Conservation (phyloP, 805 yeast species). For the Candida schatavii region DNA sequence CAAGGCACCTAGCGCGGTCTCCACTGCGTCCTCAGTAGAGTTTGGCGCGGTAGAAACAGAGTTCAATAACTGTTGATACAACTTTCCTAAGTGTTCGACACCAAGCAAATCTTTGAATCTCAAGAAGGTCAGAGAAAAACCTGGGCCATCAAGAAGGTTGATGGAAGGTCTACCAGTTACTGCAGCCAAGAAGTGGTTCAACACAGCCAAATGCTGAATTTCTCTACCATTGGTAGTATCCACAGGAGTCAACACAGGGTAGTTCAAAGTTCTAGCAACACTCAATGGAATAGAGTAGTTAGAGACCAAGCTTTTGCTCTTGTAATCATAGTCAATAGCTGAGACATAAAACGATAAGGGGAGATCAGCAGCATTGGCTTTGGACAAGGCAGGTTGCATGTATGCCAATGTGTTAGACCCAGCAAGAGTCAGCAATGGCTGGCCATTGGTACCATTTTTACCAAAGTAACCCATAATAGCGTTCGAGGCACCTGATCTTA, state of each 20-base stretch:
- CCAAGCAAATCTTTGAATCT: slow-evolving; percentile 44
- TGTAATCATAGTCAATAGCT: slow-evolving; percentile 67
- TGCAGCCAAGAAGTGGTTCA: slow-evolving; percentile 59
- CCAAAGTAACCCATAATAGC: slow-evolving; percentile 69
- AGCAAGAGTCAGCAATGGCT: slow-evolving; percentile 48
- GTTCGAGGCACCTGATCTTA: slow-evolving; percentile 81
- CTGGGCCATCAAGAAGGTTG: slow-evolving; percentile 79
- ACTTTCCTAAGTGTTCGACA: slow-evolving; percentile 37
- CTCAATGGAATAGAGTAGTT: slow-evolving; percentile 62
- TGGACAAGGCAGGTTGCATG: slow-evolving; percentile 60
- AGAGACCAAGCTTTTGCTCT: slow-evolving; percentile 50
- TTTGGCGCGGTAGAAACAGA: slow-evolving; percentile 21
- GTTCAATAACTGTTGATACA: slow-evolving; percentile 36
- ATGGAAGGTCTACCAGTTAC: slow-evolving; percentile 53
- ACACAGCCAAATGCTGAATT: slow-evolving; percentile 62
- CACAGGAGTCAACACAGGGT: slow-evolving; percentile 70
- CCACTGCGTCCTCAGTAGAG: slow-evolving; percentile 36
- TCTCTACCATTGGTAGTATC: slow-evolving; percentile 47
- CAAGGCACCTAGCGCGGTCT: slow-evolving; percentile 46
- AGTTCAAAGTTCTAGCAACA: slow-evolving; percentile 60
- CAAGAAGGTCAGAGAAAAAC: slow-evolving; percentile 51
- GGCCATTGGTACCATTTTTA: slow-evolving; percentile 29
- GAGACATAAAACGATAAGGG: slow-evolving; percentile 74
- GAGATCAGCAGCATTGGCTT: slow-evolving; percentile 28
- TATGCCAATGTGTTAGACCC: slow-evolving; percentile 67